Conservation (phyloP, 1,139 yeast species). For the Ashbya aceris region DNA sequence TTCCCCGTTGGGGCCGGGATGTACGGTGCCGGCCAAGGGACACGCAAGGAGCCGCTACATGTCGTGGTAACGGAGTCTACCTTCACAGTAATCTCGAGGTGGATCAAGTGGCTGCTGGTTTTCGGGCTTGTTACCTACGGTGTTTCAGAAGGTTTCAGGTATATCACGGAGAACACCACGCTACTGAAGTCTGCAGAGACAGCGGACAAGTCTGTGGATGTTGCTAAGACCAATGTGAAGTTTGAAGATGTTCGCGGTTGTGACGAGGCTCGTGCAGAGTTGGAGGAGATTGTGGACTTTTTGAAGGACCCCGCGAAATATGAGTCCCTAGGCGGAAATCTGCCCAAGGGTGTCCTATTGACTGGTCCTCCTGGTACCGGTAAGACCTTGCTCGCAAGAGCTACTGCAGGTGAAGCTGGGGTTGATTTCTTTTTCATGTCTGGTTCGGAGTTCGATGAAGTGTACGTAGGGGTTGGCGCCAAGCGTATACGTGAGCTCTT, state of each 20-base stretch:
- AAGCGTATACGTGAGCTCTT: constrained; percentile 92
- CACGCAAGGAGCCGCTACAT: constrained; percentile 64
- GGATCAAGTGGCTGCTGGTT: constrained; percentile 86
- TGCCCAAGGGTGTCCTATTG: constrained; percentile 91
- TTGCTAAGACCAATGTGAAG: constrained; percentile 75
- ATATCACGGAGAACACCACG: constrained; percentile 77
- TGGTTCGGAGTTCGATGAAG: constrained; percentile 96
- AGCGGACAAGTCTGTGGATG: constrained; percentile 71
- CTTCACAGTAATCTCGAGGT: constrained; percentile 65
- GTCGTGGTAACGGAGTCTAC: constrained; percentile 83
- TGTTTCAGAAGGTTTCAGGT: constrained; percentile 65
- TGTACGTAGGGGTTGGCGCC: constrained; percentile 98
- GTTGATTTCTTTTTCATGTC: constrained; percentile 98
- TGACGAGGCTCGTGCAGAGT: constrained; percentile 95
- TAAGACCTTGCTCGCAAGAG: constrained; percentile 92
- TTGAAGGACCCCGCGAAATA: constrained; percentile 92
- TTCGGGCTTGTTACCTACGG: constrained; percentile 67
- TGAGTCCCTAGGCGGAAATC: constrained; percentile 92
- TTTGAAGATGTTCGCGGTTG: constrained; percentile 95
- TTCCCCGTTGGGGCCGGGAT: constrained; percentile 26
- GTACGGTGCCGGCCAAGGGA: constrained; percentile 31
- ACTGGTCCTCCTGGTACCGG: constrained; percentile 99
- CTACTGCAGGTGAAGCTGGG: constrained; percentile 99
- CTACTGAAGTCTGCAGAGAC: constrained; percentile 70
- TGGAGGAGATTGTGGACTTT: constrained; percentile 94